phyloP scores from a whole-genome alignment of 2,329 filamentous ascomycete species.

The Sclerotinia sclerotiorum region DNA sequence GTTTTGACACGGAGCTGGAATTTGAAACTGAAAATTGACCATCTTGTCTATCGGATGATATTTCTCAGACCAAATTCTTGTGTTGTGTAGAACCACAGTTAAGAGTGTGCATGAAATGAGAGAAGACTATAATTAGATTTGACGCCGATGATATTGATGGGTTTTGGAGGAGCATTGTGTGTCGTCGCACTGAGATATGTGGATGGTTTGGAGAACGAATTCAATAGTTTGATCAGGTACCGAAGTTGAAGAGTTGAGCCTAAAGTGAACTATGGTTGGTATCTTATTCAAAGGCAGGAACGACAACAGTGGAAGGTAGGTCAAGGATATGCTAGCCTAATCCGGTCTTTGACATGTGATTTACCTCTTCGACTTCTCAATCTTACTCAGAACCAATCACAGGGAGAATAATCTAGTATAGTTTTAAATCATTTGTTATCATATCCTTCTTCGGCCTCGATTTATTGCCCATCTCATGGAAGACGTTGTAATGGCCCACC shows the following conservation, averaged over 20 bases:
- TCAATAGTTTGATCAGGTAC: not conserved
- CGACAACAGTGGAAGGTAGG: not conserved
- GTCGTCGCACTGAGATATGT: too few species aligned
- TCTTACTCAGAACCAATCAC: not conserved
- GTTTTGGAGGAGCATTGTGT: not conserved
- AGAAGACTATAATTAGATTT: too few species aligned
- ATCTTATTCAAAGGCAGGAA: not conserved
- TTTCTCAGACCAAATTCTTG: too few species aligned
- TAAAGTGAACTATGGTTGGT: not conserved
- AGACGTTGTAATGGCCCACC: too few species aligned
- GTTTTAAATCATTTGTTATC: not conserved
- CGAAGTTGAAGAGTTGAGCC: not conserved
- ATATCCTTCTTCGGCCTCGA: not conserved
- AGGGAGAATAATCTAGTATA: not conserved
- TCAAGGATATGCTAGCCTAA: not conserved
- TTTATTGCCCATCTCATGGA: not conserved
- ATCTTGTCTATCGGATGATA: not conserved
- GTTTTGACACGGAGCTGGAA: conserved; percentile 30
- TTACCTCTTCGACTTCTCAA: not conserved
- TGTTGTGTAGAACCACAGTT: not conserved
- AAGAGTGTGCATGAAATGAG: too few species aligned
- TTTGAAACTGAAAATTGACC: conserved; percentile 26
- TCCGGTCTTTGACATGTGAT: not conserved
- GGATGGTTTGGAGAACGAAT: not conserved
- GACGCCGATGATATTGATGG: not conserved